Percentiles rank a stretch among this genome's conserved stretches.
Evolutionary conservation across 768 basidiomycete species (phyloP).

Genomic region (Boletales sp.): DNA sequence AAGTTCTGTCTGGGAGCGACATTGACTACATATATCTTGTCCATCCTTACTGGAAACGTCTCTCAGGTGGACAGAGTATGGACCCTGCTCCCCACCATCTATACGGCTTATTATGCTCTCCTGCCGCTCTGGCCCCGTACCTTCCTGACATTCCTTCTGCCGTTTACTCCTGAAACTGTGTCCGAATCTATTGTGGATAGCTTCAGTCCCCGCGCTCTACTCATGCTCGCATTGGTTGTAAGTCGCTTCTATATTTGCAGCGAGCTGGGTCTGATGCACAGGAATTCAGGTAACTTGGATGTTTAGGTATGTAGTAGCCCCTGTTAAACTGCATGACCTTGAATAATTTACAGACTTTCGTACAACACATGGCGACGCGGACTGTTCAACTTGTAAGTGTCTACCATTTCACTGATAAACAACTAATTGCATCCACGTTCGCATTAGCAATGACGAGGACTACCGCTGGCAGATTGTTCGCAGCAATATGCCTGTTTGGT

Average conservation of each 20-base stretch:
- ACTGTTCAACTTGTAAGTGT: conserved; percentile 63
- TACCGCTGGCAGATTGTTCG: conserved; percentile 89
- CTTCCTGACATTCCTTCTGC: conserved; percentile 39
- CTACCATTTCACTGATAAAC: neutral
- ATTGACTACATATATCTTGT: conserved; percentile 49
- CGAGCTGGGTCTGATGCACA: neutral
- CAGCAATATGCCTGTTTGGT: conserved; percentile 45
- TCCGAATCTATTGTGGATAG: conserved; percentile 33
- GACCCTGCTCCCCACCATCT: conserved; percentile 79
- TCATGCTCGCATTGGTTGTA: conserved; percentile 72
- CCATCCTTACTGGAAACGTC: conserved; percentile 71
- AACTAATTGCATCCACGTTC: neutral
- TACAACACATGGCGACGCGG: conserved; percentile 87
- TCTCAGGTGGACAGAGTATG: conserved; percentile 85
- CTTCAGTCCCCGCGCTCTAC: conserved; percentile 65
- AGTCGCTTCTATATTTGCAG: conserved; percentile 16
- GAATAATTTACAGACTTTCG: conserved; percentile 46
- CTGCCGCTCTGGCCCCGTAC: conserved; percentile 54
- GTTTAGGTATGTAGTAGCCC: conserved; percentile 41
- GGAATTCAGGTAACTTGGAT: conserved; percentile 49
- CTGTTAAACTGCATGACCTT: conserved; percentile 15
- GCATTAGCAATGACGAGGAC: conserved; percentile 72
- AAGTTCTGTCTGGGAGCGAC: conserved; percentile 55
- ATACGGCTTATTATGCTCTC: conserved; percentile 79
- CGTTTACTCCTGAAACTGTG: conserved; percentile 52